A percentile compares a stretch with the other conserved stretches of the same genome.
These are phyloP conservation scores for Alternaria tenuissima DNA, from an alignment of 2,329 filamentous ascomycete genomes.

Conservation along the genomic window DNA sequence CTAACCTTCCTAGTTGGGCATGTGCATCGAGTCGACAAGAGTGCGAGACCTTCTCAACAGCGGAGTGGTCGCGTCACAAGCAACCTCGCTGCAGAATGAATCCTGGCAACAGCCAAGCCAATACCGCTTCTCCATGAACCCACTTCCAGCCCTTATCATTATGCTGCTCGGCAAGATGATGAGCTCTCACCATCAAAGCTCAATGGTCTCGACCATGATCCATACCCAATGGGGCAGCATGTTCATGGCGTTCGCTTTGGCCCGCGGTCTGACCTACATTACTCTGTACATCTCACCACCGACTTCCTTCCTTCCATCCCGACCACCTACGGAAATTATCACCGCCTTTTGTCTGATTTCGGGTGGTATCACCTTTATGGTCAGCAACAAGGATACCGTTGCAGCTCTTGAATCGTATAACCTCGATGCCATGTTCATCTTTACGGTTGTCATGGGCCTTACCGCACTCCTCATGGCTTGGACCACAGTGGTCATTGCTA, in stretches of 20 bases:
- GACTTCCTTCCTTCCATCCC: conserved; percentile 78
- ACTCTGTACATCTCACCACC: conserved; percentile 82
- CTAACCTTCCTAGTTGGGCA: conserved; percentile 65
- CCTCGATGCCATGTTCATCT: conserved; percentile 91
- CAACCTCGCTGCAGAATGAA: conserved; percentile 43
- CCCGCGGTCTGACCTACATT: conserved; percentile 81
- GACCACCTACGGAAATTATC: conserved; percentile 90
- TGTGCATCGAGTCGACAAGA: conserved; percentile 77
- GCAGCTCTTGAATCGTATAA: conserved; percentile 77
- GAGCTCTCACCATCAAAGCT: conserved; percentile 86
- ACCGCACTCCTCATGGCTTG: conserved; percentile 87
- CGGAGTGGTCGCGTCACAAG: conserved; percentile 53
- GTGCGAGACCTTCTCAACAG: conserved; percentile 72
- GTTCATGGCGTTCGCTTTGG: conserved; percentile 80
- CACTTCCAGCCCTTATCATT: conserved; percentile 86
- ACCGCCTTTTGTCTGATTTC: conserved; percentile 85
- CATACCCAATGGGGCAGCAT: conserved; percentile 94
- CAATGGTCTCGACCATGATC: conserved; percentile 87
- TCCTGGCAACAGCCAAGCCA: conserved; percentile 67
- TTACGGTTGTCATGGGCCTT: conserved; percentile 85
- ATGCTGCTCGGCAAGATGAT: conserved; percentile 92
- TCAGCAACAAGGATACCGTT: conserved; percentile 81
- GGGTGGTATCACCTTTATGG: conserved; percentile 91
- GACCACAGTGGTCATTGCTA: conserved; percentile 76
- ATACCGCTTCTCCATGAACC: conserved; percentile 83